Base-by-base conservation (phyloP, 768 basidiomycete genomes). In the Galerina marginata region DNA sequence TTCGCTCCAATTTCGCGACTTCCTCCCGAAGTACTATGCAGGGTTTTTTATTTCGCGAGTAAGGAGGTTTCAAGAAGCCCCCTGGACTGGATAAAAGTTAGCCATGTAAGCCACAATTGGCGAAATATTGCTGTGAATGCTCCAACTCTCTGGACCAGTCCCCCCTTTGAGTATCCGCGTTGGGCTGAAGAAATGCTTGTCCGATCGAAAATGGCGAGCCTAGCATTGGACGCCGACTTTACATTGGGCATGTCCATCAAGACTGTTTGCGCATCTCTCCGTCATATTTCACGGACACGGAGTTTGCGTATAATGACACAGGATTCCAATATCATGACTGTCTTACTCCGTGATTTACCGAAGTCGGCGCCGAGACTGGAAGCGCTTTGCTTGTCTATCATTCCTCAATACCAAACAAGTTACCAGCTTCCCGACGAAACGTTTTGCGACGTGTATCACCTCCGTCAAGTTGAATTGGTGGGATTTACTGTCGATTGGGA, bases 161-260 rank as follows among this genome's bases (percentile, higher is more conserved):
- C 36, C 16, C 40, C 54, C 26, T 14, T 56, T 9, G 15, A 29
- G 3, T 38, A 6, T 38, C 23, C 15, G 14, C 29, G 11, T 37
- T 61, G 54, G 49, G 45, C 42, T 10, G 29, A 61, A 33, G 48
- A 56, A 45, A 50, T 55, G 47, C 20, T 61, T 20, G 14, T 23
- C 14, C 39, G 60, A 14, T 56, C 60, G 6, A 61, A 52, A 44
- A 61, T 61, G 60, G 54, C 60, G 15, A 50, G 49, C 14, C 48
- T 61, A 11, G 44, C n/a, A 12, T n/a, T 56, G 15, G 16, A 38
- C n/a, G 45, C 42, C 12, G 33, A 61, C 36, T 56, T 36, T 54
- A 3, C 9, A n/a, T 15, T 20, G 26, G 4, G 9, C 12, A 29
- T 12, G 23, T 23, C 6, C 40, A 15, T 16, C 14, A 23, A 43